These are phyloP conservation scores for Kluyveromyces wickerhamii DNA, from an alignment of 805 yeast species.

Conservation along the genomic window DNA sequence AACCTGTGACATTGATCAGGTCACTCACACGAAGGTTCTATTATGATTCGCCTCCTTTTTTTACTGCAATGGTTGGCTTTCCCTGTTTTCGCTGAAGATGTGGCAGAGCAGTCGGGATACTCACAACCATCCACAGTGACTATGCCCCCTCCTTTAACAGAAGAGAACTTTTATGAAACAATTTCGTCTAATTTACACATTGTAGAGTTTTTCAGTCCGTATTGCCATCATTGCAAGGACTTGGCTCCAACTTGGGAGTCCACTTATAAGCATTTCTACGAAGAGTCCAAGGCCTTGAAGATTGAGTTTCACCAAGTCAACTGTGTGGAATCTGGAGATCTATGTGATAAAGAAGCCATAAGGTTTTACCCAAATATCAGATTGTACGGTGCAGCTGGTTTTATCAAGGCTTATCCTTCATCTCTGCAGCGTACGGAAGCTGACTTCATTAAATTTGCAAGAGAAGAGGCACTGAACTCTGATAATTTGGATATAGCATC, in stretches of 20 bases:
- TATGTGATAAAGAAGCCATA: constrained; percentile 64
- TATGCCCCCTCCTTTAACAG: constrained; percentile 48
- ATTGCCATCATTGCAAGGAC: constrained; percentile 71
- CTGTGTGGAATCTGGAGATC: constrained; percentile 80
- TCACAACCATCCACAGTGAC: no score
- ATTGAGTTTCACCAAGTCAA: constrained; percentile 69
- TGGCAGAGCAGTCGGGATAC: no score
- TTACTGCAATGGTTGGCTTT: no score
- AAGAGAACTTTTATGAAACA: constrained; percentile 41
- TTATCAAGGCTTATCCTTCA: constrained; percentile 41
- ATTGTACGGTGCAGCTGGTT: constrained; percentile 55
- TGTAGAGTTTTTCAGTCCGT: constrained; percentile 87
- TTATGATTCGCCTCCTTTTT: no score
- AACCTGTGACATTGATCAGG: no score
- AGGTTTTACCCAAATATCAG: constrained; percentile 61
- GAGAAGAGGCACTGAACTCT: constrained; percentile 43
- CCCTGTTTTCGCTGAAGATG: no score
- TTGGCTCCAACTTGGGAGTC: constrained; percentile 80
- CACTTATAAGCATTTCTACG: constrained; percentile 44
- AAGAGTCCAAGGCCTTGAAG: constrained; percentile 35
- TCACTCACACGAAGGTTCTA: no score
- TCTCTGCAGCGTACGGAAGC: constrained; percentile 39
- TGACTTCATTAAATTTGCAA: constrained; percentile 44
- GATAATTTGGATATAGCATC: constrained; percentile 31
- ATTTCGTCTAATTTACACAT: constrained; percentile 54